Base-by-base conservation (phyloP, 2,329 filamentous ascomycete species). In the Grosmannia serpens region DNA sequence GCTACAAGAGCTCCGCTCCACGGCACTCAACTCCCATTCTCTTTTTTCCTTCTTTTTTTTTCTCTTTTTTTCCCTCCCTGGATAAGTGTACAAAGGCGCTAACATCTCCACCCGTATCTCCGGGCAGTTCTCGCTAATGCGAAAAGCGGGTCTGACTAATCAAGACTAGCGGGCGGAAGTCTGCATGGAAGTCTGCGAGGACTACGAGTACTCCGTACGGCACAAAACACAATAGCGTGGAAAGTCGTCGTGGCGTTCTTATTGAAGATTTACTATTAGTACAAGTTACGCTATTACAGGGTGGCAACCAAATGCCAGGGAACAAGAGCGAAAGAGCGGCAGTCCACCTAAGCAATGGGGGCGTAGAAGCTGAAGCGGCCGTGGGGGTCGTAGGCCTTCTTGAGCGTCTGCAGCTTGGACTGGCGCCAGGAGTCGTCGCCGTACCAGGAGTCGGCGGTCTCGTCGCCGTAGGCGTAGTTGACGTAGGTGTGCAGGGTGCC, bases 391-490 rank as follows among this genome's bases (percentile, higher is more conserved):
- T 78, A 80, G 62, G 73, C 72, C 31, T 65, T 61, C 72, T 82
- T 82, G 65, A 81, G 62, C 10, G 61, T 63, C 60, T 65, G 68
- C 63, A 82, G 67, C 56, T 70, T 73, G 56, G 74, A 65, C 62
- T 76, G 68, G 17, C 79, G 71, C 76, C 78, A 80, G 47, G 63
- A 56, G 55, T 80, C 79, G 56, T 68, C 68, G 9, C 79, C 79
- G 63, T 83, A 82, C 68, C 73, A 70, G 2, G 68, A 65, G 54
- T 67, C 58, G 0, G 68, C 63, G 1, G 65, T 64, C 67, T 82
- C 77, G 10, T 75, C 69, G 1, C 78, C 78, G 56, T 72, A 72
- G 0, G 77, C 78, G 62, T 80, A 82, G 66, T 82, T 82, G 56
- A 79, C 70, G 59, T 81, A 80, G 0, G 70, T 65, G 58, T 72